Percentiles rank a stretch among this genome's conserved stretches.
phyloP scores from a whole-genome alignment of 1,139 yeast genomes.

The Meyerozyma guilliermondii region DNA sequence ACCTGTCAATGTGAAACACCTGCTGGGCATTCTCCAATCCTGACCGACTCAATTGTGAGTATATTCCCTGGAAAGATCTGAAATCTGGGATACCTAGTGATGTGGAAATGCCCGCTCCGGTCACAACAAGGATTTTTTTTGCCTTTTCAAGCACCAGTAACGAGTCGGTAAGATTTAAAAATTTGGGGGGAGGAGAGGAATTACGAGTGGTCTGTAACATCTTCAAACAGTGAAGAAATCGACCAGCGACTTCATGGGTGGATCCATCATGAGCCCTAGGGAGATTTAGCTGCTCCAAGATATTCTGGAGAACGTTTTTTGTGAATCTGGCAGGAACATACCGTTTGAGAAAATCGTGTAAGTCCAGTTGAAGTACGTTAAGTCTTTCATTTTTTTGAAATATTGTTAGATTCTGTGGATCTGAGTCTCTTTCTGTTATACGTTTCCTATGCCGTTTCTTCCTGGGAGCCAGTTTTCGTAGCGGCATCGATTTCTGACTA shows the following conservation, averaged over 20 bases:
- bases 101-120: constrained; percentile 97
- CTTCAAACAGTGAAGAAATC: neutral
- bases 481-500: too few species aligned
- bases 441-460: too few species aligned
- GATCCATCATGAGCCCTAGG: neutral
- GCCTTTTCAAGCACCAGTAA: constrained; percentile 5
- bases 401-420: too few species aligned
- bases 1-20: constrained; percentile 75
- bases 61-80: constrained; percentile 84
- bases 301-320: neutral
- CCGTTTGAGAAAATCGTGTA: neutral
- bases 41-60: constrained; percentile 56
- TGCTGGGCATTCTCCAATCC: constrained; percentile 92
- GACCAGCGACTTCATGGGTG: neutral
- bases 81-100: constrained; percentile 93
- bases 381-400: neutral
- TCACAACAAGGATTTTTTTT: constrained; percentile 65
- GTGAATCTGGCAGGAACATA: neutral
- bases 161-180: neutral
- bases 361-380: neutral
- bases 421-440: too few species aligned
- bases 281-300: neutral
- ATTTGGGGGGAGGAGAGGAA: neutral
- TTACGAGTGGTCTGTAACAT: neutral
- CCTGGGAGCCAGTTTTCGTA: too few species aligned